Evolutionary conservation across 78 protist species (phyloP).

Genomic region (Dictyostelium capitatum): DNA sequence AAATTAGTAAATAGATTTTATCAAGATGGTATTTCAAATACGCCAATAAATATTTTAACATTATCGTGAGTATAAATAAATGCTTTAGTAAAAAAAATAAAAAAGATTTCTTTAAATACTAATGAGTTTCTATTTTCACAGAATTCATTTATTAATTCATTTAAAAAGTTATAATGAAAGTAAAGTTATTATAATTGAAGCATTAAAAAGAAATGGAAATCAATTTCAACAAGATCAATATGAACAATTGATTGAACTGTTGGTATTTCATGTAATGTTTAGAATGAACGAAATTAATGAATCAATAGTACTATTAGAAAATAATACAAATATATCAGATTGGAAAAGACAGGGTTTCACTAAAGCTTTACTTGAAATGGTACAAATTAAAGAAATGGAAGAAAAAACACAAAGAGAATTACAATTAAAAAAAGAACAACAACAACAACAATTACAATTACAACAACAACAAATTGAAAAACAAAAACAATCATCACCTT

Average conservation of each 20-base stretch:
- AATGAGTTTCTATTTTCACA: neutral
- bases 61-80: conserved; percentile 40
- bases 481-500: conserved; percentile 1
- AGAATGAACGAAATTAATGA: conserved; percentile 45
- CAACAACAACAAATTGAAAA: conserved; percentile 26
- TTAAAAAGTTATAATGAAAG: conserved; percentile 53
- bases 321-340: neutral
- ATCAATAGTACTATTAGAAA: neutral
- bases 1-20: conserved; percentile 38
- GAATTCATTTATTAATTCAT: conserved; percentile 60
- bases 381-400: conserved; percentile 44
- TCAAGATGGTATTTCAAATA: conserved; percentile 15
- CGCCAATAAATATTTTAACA: conserved; percentile 49
- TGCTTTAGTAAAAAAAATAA: neutral
- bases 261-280: conserved; percentile 67
- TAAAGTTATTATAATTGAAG: conserved; percentile 28
- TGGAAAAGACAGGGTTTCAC: conserved; percentile 59
- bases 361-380: conserved; percentile 57
- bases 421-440: neutral
- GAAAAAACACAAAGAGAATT: conserved; percentile 36
- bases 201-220: conserved; percentile 4
- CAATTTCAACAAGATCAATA: neutral
- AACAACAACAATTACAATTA: neutral
- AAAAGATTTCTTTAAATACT: neutral
- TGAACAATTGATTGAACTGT: conserved; percentile 61